Evolutionary conservation across 2,329 filamentous ascomycete genomes (phyloP), one percentile per base, ranked within the genome.

Genomic region (Aspergillus terreus): DNA sequence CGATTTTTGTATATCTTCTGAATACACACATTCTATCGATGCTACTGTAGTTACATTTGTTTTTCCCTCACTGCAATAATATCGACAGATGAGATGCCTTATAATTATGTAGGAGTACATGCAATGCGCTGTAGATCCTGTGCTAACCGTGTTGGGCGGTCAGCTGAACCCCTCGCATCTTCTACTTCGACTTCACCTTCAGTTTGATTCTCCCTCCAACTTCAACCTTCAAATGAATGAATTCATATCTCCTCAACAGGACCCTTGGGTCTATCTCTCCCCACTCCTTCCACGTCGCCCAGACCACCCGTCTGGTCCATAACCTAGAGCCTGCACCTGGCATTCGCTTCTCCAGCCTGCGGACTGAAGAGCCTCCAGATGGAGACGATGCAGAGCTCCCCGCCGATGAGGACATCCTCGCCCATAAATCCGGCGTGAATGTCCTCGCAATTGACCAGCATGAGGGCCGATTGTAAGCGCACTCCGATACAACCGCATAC

Each of bases 401-500:
- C 4, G 30, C 40, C 14, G 49, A 55, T 2, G 71, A 69, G 25
- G 65, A 68, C 10, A 50, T 66, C 10, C 58, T 62, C 44, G 88
- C 90, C 1, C 91, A 96, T 70, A 80, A 82, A 49, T 82, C 88
- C 4, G 91, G 91, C 12, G 88, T 92, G 35, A 94, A 87, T 64
- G 83, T 86, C 36, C 75, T 96, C 38, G 84, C 87, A 0, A 80
- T 96, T 36, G 92, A 96, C 63, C 83, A 84, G 46, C 90, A 94
- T 63, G 88, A 94, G 56, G 90, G 88, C 3, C 79, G 84, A 65
- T 84, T 88, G 85, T 47, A 19, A 40, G 46, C 87, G 72, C 35
- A 68, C 63, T 14, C 32, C 33, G 25, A 19, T 27, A 9, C 21
- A 3, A 15, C 27, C 11, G 33, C 36, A n/a, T 32, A 5, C 45